A percentile compares a stretch with the other conserved stretches of the same genome.
Conservation (phyloP, 225 moss, liverwort and hornwort species). For the Takakia lepidozioides region DNA sequence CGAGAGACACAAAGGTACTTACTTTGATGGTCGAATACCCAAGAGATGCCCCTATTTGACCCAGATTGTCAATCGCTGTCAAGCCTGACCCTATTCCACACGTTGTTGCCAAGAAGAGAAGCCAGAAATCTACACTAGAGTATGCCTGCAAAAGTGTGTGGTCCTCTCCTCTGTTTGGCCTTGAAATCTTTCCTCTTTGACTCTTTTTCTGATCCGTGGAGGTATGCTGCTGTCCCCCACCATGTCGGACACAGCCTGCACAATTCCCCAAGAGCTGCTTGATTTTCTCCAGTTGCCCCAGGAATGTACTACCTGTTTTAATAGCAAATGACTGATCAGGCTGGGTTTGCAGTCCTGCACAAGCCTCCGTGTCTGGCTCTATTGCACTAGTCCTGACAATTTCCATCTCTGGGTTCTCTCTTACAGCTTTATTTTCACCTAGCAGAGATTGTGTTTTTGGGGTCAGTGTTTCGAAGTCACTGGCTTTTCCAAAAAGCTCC, state of each 20-base stretch:
- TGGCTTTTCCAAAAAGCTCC: constrained; percentile 25
- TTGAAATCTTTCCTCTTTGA: neutral
- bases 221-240: too few species aligned
- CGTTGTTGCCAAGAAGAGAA: constrained; percentile 42
- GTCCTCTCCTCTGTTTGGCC: neutral
- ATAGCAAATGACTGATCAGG: too few species aligned
- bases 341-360: too few species aligned
- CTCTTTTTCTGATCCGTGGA: too few species aligned
- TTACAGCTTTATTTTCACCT: constrained; percentile 1
- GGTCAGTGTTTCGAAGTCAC: constrained; percentile 14
- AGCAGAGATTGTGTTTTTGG: too few species aligned
- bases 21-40: constrained; percentile 32
- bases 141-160: neutral
- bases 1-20: constrained; percentile 38
- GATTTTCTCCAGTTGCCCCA: neutral
- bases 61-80: constrained; percentile 61
- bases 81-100: constrained; percentile 65
- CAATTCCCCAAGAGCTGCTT: neutral
- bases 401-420: neutral
- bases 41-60: constrained; percentile 50
- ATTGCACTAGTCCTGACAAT: neutral
- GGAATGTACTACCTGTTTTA: neutral
- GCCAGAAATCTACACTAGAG: neutral
- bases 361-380: neutral
- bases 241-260: neutral